Base-by-base conservation (phyloP, 805 yeast genomes). In the Nakazawaea wickerhamii region DNA sequence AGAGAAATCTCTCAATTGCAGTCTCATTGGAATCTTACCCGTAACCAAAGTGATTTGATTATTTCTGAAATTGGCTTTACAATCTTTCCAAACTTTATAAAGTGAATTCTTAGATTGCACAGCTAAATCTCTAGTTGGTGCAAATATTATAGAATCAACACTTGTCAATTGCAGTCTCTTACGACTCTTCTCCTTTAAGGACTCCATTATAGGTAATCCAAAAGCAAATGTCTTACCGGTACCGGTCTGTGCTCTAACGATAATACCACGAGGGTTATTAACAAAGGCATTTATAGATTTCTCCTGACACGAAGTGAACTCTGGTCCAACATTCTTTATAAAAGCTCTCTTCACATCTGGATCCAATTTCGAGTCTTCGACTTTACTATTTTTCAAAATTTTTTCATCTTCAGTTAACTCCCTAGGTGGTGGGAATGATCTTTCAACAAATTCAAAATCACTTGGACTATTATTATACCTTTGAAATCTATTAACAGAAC, bases 141-240 rank as follows among this genome's bases (percentile, higher is more conserved):
- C 83, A 43, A 89, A 73, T 19, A 89, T 76, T 45, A 90, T 73
- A 25, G 88, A 70, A 49, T 73, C 68, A 15, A 78, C 82, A 32
- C 65, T 59, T 4, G 59, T 55, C 14, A 58, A 61, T n/a, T n/a
- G n/a, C n/a, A n/a, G n/a, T n/a, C n/a, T n/a, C n/a, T n/a, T n/a
- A n/a, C n/a, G n/a, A 9, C 40, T 25, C 50, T 65, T 50, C 55
- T 65, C 63, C 55, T 66, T 50, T 45, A 72, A 63, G 36, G 76
- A 73, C 55, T 87, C 84, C 36, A 87, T 64, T 10, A 85, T 65
- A 2, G 96, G 96, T 33, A 90, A 68, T 47, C 90, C 82, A 60
- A 87, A 89, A 0, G 96, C 95, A 48, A 85, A 77, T 0, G 97
- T 89, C 60, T 89, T 89, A 55, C 97, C 97, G 2, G 97, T 89